Base-by-base conservation (phyloP, 257 asterid genomes). In the Solanum habrochaites region DNA sequence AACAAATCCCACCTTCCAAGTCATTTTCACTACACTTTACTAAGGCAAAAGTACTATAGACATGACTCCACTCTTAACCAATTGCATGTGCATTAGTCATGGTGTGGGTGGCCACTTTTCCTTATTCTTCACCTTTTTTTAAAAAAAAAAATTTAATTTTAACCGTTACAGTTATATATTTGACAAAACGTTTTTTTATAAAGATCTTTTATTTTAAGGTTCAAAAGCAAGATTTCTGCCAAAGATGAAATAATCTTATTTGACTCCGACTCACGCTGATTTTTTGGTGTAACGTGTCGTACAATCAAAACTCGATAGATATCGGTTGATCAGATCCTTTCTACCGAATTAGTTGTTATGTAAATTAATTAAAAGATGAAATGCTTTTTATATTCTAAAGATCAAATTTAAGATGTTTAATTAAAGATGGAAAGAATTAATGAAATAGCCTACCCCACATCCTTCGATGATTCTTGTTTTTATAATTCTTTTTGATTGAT, bases 1-100 rank as follows among this genome's bases (percentile, higher is more conserved):
- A 84, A 84, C 16, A 86, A 87, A 87, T 49, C 81, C 85, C 35
- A 86, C 45, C 83, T 37, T 83, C 77, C 25, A 83, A 40, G 58
- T 47, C 85, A 80, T 27, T 80, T 9, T 70, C 77, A 64, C 80
- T 39, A 16, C 80, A 62, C 8, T 84, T 87, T 64, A 39, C 67
- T 89, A 3, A 64, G 62, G 29, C 85, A 16, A 80, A 80, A 80
- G 66, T 49, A 86, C 39, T 86, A 85, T 71, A 64, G 94, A 91
- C 87, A 88, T 89, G 92, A 91, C 94, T 89, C 92, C 94, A 91
- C 94, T 83, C 67, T 82, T 70, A 87, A 83, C 89, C 90, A 88
- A 85, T 86, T 85, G 82, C 95, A 91, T 92, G 95, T 93, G 94
- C 90, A 92, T 87, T 89, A 88, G 90, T 86, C 87, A 83, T 86